Base-by-base conservation (phyloP, 768 basidiomycete genomes). In the Hericium rajendrae region DNA sequence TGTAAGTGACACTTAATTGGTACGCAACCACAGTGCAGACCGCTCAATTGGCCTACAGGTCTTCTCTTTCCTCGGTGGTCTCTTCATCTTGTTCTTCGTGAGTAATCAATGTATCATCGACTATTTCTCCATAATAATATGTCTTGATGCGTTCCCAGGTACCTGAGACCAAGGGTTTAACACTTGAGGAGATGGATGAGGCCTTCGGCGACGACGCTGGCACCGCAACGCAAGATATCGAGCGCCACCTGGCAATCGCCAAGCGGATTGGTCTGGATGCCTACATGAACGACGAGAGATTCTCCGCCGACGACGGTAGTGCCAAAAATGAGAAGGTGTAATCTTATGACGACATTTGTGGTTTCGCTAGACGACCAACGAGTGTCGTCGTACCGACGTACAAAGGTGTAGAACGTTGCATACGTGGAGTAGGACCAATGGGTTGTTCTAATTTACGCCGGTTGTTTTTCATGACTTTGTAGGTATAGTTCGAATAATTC, bases 171-270 rank as follows among this genome's bases (percentile, higher is more conserved):
- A 87, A 87, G 71, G 83, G 81, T 37, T 74, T 86, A 3, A 79
- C 81, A 2, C 74, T 90, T 49, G 88, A 91, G 66, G 86, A 91
- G 68, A 86, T 90, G 81, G 88, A 91, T 68, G 79, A 80, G 28
- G 79, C 86, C 18, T 91, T 91, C 68, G 83, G 84, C 37, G 80
- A 79, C 54, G 72, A 71, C 9, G 68, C 67, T 50, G 80, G 80
- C 38, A 70, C 84, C 48, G 82, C 78, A 1, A 73, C 72, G 11
- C 78, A 80, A 16, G 88, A 91, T 67, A 72, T 76, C 60, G 69
- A 70, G 52, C 73, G 78, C 54, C 72, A 76, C 56, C 68, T 66
- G 28, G 71, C 69, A 16, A 86, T 89, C 58, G 76, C 82, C 63
- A 74, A 75, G 60, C 79, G 82, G 38, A 81, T 91, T 59, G 87